Evolutionary conservation across 768 basidiomycete species (phyloP).

Genomic region (Rickenella mellea): DNA sequence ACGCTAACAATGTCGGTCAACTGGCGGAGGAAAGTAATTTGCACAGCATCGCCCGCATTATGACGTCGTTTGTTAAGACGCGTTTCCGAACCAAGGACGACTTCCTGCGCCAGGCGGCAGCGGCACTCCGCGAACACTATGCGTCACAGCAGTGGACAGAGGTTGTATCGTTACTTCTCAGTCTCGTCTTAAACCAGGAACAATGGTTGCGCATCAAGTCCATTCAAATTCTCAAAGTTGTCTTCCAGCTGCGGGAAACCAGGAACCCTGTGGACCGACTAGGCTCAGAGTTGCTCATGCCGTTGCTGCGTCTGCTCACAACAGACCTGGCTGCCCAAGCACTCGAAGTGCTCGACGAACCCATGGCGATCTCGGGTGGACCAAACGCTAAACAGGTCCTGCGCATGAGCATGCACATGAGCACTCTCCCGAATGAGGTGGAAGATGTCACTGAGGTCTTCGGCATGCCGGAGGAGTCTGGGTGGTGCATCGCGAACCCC

Average conservation of each 20-base stretch:
- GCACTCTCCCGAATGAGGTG: constrained; percentile 29
- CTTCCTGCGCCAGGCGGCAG: constrained; percentile 83
- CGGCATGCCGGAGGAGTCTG: constrained; percentile 72
- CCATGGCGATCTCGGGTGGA: constrained; percentile 69
- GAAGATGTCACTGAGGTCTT: constrained; percentile 65
- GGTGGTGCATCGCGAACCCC: constrained; percentile 77
- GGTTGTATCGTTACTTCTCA: constrained; percentile 76
- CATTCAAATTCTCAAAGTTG: constrained; percentile 81
- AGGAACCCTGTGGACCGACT: constrained; percentile 62
- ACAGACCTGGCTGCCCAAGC: constrained; percentile 80
- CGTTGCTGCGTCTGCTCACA: constrained; percentile 78
- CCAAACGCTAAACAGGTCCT: constrained; percentile 79
- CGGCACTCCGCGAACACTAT: constrained; percentile 80
- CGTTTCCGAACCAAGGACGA: constrained; percentile 91
- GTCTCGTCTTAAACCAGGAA: constrained; percentile 75
- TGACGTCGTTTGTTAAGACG: constrained; percentile 79
- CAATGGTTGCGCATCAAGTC: constrained; percentile 74
- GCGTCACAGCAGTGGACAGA: constrained; percentile 67
- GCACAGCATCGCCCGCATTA: constrained; percentile 76
- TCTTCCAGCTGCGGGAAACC: constrained; percentile 81
- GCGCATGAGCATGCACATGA: constrained; percentile 79
- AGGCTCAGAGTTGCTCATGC: constrained; percentile 85
- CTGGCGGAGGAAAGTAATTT: constrained; percentile 68
- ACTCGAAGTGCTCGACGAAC: constrained; percentile 89
- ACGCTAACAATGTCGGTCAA: constrained; percentile 62